Evolutionary conservation across 2,329 filamentous ascomycete genomes (phyloP), one percentile per base, ranked within the genome.

Genomic region (Penicillium sp.): DNA sequence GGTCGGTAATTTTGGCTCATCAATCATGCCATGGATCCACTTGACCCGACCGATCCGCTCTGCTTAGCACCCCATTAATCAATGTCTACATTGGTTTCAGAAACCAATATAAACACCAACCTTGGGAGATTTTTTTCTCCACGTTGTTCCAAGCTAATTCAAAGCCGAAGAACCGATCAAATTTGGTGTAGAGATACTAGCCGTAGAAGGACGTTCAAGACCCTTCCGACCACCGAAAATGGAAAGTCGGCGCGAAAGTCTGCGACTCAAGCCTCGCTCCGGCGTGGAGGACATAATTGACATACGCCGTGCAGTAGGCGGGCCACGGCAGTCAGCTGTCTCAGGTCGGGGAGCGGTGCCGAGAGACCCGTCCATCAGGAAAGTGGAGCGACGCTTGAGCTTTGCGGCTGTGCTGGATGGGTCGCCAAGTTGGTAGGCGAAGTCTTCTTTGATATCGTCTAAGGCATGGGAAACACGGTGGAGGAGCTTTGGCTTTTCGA

Each of bases 381-480:
- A 52, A 8, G 67, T 70, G 10, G 71, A 72, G 21, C 69, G 68
- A 25, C 69, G 69, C 42, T 62, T 64, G 52, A 72, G 65, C 44
- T 64, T 67, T 29, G 68, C 66, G 29, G 69, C 59, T 19, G 62
- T 62, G 53, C 53, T 54, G 27, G 57, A 58, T 9, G 64, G 57
- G 45, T 71, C 57, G 47, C 67, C 64, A 8, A 71, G 52, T 31
- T 69, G 62, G 13, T 68, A 58, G 10, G 69, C 61, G 21, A 72
- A 61, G 53, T 74, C 71, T 55, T 74, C 71, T 27, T 69, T 70
- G 57, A 73, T 73, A 50, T 73, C 71, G 54, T 68, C 72, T 44
- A 75, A 69, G 44, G 69, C 71, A 54, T 73, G 65, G n/a, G 72
- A 75, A 50, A 75, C 63, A 39, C 72, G 67, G 44, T 59, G 64